phyloP scores from a whole-genome alignment of 306 rosid genomes.

The Cercis canadensis region DNA sequence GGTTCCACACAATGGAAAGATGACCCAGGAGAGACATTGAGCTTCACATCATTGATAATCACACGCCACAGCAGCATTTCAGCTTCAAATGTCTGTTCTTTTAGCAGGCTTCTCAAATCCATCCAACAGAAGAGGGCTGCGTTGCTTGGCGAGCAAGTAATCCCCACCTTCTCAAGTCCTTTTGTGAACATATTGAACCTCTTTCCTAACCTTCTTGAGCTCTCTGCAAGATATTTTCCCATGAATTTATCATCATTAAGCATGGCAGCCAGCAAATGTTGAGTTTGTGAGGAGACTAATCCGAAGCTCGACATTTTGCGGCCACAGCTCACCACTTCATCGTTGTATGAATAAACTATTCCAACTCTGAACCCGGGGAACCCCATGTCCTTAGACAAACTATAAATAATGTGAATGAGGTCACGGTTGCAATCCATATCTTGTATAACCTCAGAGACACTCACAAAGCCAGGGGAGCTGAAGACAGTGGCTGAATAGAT shows the following conservation, averaged over 20 bases:
- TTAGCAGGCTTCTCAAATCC: slow-evolving; percentile 65
- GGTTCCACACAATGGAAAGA: slow-evolving; percentile 80
- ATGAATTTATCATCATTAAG: slow-evolving; percentile 70
- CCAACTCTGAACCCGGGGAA: slow-evolving; percentile 91
- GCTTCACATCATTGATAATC: slow-evolving; percentile 76
- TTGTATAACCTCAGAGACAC: slow-evolving; percentile 67
- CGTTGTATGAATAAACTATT: slow-evolving; percentile 84
- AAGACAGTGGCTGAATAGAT: slow-evolving; percentile 87
- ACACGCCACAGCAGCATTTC: slow-evolving; percentile 75
- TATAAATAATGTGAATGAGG: slow-evolving; percentile 73
- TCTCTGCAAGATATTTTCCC: slow-evolving; percentile 48
- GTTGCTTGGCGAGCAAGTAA: slow-evolving; percentile 68
- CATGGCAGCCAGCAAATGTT: slow-evolving; percentile 69
- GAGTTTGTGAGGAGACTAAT: slow-evolving; percentile 80
- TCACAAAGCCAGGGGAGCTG: slow-evolving; percentile 50
- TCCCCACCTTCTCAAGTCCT: slow-evolving; percentile 64
- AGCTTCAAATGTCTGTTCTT: slow-evolving; percentile 59
- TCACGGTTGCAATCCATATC: slow-evolving; percentile 60
- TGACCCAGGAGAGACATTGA: slow-evolving; percentile 91
- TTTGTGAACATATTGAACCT: slow-evolving; percentile 52
- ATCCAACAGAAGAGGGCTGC: slow-evolving; percentile 90
- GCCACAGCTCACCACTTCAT: slow-evolving; percentile 57
- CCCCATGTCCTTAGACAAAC: slow-evolving; percentile 93
- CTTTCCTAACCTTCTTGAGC: slow-evolving; percentile 52
- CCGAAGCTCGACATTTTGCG: slow-evolving; percentile 98